Conservation (phyloP, 1,284 basidiomycete species). For the Ceratorhiza oryzae-sativae region DNA sequence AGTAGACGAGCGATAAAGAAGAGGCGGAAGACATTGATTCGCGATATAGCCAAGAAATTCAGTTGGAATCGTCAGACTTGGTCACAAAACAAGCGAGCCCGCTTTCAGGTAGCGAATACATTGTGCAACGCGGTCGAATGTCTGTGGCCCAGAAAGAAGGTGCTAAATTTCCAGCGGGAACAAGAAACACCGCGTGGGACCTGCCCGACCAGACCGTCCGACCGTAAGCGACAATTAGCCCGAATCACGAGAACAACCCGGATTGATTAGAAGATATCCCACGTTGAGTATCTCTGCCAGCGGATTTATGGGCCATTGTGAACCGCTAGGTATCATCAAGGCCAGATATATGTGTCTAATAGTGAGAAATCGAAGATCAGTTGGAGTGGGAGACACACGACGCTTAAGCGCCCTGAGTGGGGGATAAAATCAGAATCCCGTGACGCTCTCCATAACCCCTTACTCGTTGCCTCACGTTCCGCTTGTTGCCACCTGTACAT, state of each 20-base stretch:
- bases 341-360: no score
- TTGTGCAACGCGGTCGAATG: background rate
- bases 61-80: background rate
- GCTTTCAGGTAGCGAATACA: background rate
- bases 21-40: background rate
- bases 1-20: background rate
- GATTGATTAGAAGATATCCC: background rate
- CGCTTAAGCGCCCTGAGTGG: no score
- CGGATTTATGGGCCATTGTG: no score
- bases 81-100: slow-evolving; percentile 6
- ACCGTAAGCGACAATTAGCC: slow-evolving; percentile 12
- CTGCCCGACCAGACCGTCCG: slow-evolving; percentile 19
- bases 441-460: no score
- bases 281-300: background rate
- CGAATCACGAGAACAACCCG: background rate
- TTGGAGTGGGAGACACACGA: no score
- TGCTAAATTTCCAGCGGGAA: background rate
- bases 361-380: no score
- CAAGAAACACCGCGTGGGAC: slow-evolving; percentile 46
- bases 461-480: no score
- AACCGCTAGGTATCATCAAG: no score
- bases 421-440: no score
- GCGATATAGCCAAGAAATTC: background rate
- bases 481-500: no score
- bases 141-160: background rate